Evolutionary conservation across 2,329 filamentous ascomycete species (phyloP).

Genomic region (Fusarium proliferatum): DNA sequence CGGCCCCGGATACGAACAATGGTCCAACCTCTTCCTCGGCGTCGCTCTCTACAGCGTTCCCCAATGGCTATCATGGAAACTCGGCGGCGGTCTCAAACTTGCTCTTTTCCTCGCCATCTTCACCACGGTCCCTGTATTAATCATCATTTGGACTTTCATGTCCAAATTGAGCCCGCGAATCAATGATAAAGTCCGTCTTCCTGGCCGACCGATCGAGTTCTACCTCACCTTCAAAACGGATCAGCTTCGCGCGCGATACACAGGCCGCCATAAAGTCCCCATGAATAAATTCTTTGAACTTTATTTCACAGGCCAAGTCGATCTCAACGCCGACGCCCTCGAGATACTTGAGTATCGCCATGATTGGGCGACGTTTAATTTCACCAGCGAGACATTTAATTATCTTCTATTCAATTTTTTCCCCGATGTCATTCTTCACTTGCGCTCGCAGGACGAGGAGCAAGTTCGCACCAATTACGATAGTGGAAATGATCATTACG

Average conservation of each 20-base stretch:
- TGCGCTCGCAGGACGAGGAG: conserved; percentile 91
- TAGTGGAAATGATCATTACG: conserved; percentile 95
- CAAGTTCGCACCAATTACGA: conserved; percentile 97
- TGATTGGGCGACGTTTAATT: conserved; percentile 93
- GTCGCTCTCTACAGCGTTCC: conserved; percentile 76
- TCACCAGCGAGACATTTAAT: conserved; percentile 84
- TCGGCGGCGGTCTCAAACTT: conserved; percentile 86
- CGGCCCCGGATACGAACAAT: conserved; percentile 80
- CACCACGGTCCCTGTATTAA: conserved; percentile 79
- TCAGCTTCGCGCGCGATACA: conserved; percentile 69
- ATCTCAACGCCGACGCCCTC: conserved; percentile 89
- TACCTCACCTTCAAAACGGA: conserved; percentile 81
- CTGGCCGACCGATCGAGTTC: conserved; percentile 85
- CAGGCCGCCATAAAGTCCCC: conserved; percentile 79
- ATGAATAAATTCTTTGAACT: conserved; percentile 94
- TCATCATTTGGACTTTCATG: conserved; percentile 80
- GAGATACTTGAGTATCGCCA: conserved; percentile 91
- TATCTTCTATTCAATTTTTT: conserved; percentile 86
- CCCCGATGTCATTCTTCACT: conserved; percentile 88
- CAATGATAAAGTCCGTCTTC: conserved; percentile 87
- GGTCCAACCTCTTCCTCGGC: conserved; percentile 82
- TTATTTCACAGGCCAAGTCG: conserved; percentile 91
- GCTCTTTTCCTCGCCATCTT: conserved; percentile 85
- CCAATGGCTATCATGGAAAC: conserved; percentile 80
- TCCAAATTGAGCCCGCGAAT: conserved; percentile 84